Conservation (phyloP, 139 green algal species). For the Auxenochlorella pyrenoidosa region DNA sequence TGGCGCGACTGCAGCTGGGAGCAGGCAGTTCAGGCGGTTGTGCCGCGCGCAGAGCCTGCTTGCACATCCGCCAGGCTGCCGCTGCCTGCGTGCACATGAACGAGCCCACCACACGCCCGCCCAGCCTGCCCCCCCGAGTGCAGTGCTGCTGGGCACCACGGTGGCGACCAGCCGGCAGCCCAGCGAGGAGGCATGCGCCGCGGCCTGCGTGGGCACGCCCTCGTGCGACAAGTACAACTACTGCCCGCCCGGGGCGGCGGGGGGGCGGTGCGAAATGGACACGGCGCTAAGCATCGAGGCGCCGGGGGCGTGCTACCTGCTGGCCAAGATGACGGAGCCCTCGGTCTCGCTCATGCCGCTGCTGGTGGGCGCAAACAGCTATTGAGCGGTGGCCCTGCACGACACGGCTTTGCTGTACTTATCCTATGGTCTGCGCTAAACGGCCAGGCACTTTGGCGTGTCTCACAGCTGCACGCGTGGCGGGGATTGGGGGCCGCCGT, state of each 20-base stretch:
- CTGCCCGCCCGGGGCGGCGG: background rate
- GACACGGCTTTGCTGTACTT: no score
- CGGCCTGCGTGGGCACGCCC: background rate
- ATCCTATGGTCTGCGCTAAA: no score
- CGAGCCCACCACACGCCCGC: no score
- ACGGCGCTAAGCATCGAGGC: background rate
- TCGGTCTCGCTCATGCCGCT: background rate
- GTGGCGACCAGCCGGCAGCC: background rate
- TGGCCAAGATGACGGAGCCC: background rate
- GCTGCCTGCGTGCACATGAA: no score
- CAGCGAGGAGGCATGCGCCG: background rate
- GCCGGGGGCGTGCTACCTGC: background rate
- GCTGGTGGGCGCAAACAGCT: background rate
- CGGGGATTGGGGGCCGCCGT: no score
- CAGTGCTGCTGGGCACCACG: background rate
- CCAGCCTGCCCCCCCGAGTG: background rate
- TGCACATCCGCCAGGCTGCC: no score
- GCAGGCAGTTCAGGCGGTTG: no score
- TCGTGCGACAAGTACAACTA: background rate
- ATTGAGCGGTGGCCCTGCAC: background rate
- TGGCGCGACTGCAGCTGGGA: no score
- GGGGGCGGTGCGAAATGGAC: background rate
- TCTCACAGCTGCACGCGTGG: no score
- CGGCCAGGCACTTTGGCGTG: no score
- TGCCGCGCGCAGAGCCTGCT: no score